Conservation (phyloP, 177 flowering plant genomes). For the Vitis hybrid region DNA sequence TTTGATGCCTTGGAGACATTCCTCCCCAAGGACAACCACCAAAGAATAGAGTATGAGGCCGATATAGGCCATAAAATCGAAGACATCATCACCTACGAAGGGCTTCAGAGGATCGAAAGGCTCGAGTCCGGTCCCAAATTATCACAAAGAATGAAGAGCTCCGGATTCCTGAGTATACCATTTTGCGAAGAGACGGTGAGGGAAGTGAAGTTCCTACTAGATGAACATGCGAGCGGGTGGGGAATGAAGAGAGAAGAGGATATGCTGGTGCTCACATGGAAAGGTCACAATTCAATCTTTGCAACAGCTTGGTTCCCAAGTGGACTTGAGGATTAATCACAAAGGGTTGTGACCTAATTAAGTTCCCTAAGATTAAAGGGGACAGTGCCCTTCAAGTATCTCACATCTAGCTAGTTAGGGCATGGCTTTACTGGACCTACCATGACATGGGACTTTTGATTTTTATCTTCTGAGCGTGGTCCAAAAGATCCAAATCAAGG, state of each 20-base stretch:
- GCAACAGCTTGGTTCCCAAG: slow-evolving; percentile 70
- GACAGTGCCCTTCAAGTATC: neutral
- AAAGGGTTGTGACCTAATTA: slow-evolving; percentile 3
- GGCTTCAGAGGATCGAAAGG: slow-evolving; percentile 65
- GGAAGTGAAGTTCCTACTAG: slow-evolving; percentile 61
- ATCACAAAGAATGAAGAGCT: slow-evolving; percentile 47
- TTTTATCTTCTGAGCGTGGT: neutral
- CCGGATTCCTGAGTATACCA: slow-evolving; percentile 41
- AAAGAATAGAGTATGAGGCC: slow-evolving; percentile 64
- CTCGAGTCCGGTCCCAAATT: slow-evolving; percentile 41
- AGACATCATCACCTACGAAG: slow-evolving; percentile 66
- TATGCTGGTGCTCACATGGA: slow-evolving; percentile 77
- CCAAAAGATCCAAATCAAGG: slow-evolving; percentile 19
- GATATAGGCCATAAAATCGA: slow-evolving; percentile 73
- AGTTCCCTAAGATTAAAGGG: too few relatives aligned
- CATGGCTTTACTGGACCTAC: neutral
- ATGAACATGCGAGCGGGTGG: slow-evolving; percentile 88
- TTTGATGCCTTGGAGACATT: slow-evolving; percentile 79
- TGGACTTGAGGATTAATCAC: slow-evolving; percentile 22
- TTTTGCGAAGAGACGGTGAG: slow-evolving; percentile 58
- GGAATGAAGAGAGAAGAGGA: slow-evolving; percentile 86
- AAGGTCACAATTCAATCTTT: slow-evolving; percentile 76
- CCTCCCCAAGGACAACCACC: slow-evolving; percentile 63
- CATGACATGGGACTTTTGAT: slow-evolving; percentile 1
- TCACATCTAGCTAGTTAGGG: neutral